phyloP scores from a whole-genome alignment of 2,329 filamentous ascomycete genomes.

The Trichoderma semiorbis region DNA sequence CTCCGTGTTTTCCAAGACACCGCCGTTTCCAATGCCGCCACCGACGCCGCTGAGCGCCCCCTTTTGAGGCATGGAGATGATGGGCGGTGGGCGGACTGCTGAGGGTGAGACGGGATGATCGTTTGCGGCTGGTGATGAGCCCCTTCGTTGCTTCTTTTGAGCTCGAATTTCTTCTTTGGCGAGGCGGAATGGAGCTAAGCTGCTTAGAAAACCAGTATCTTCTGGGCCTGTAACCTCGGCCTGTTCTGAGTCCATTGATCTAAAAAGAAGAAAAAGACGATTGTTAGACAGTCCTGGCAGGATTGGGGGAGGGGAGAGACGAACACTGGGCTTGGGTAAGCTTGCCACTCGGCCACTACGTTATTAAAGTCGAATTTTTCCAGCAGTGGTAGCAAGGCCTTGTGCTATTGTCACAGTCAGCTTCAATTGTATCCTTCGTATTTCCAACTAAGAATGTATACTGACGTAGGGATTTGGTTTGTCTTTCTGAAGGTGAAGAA shows the following conservation, averaged over 20 bases:
- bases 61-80: constrained; percentile 12
- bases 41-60: background rate
- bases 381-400: constrained; percentile 1
- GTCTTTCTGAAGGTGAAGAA: constrained; percentile 1
- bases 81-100: background rate
- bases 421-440: background rate
- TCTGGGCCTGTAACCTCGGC: constrained; percentile 10
- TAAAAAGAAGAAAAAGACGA: background rate
- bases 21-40: background rate
- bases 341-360: constrained; percentile 11
- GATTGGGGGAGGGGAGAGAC: background rate
- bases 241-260: background rate
- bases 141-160: background rate
- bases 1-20: background rate
- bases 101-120: background rate
- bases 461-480: constrained; percentile 5
- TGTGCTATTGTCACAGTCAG: background rate
- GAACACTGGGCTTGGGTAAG: constrained; percentile 10
- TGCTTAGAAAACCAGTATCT: constrained; percentile 1
- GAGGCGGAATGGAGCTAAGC: background rate
- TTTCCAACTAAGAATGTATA: background rate
- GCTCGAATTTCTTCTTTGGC: constrained; percentile 5
- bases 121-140: background rate
- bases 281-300: background rate
- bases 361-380: constrained; percentile 11